Base-by-base conservation (phyloP, 441 rosid genomes). In the Pelargonium myrrhifolium region DNA sequence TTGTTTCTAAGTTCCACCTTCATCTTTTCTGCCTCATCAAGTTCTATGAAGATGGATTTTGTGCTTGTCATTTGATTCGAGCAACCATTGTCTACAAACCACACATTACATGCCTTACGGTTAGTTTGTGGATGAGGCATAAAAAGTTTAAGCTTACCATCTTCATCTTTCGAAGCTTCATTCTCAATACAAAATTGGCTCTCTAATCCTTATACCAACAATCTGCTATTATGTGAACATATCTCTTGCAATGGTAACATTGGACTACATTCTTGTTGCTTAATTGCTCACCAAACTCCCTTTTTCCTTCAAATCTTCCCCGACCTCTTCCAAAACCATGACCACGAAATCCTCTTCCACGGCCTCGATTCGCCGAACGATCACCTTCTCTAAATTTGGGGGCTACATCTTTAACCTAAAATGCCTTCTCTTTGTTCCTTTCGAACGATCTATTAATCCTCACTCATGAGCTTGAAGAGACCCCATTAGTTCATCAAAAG, bases 401-500 rank as follows among this genome's bases (percentile, higher is more conserved):
- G 55, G 55, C 55, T 47, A 15, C 55, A 3, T 9, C 58, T 12
- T 9, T 51, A 9, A 51, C 58, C 15, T 51, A 6, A 51, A 12
- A 51, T 51, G 58, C 5, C 5, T 9, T 51, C 15, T 51, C 58
- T 51, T 51, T 6, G 15, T 51, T 51, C 58, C 15, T 51, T 51
- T 51, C 58, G 15, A 51, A 1, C 9, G 58, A 51, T 51, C 58
- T 9, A 51, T 51, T 2, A 4, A 51, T 5, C 15, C 58, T 51
- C 1, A 17, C 58, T 51, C 58, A 51, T 51, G 58, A 0, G 58
- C 58, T 51, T 51, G 15, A 8, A 12, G 15, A 8, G 58, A 51
- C 15, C 58, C 58, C 58, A 51, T 51, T 51, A 51, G 58, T 51
- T 51, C 58, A 51, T 51, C 58, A 51, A 51, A 51, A 12, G 58